Percentiles rank a stretch among this genome's conserved stretches.
phyloP scores from a whole-genome alignment of 345 rosid species.

The Cardamine resedifolia region DNA sequence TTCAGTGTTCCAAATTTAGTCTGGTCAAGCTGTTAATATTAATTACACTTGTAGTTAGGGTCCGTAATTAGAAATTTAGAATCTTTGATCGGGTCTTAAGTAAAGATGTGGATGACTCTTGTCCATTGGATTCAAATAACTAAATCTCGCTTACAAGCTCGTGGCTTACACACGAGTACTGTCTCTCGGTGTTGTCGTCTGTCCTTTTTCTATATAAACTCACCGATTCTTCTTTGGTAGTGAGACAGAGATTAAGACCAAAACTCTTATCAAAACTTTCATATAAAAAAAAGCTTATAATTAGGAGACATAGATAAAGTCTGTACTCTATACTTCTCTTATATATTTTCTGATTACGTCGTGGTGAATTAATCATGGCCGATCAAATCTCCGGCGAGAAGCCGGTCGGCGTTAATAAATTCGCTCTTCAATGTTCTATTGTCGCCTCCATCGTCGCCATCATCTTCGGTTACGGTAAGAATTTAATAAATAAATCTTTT shows the following conservation, averaged over 20 bases:
- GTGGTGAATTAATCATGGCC: constrained; percentile 23
- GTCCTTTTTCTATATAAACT: constrained; percentile 12
- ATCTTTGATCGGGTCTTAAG: constrained; percentile 29
- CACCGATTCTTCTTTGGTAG: constrained; percentile 29
- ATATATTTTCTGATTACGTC: not conserved
- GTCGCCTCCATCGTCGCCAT: constrained; percentile 78
- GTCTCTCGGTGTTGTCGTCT: constrained; percentile 15
- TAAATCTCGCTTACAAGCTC: constrained; percentile 14
- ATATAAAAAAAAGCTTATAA: constrained; percentile 10
- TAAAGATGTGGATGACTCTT: constrained; percentile 22
- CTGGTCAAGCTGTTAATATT: constrained; percentile 3
- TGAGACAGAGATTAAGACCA: constrained; percentile 13
- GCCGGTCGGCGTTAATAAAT: constrained; percentile 49
- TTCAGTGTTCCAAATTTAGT: constrained; percentile 1
- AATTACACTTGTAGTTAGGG: not conserved
- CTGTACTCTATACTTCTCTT: constrained; percentile 3
- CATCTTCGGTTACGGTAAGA: constrained; percentile 82
- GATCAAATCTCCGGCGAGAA: constrained; percentile 28
- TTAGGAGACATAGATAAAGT: constrained; percentile 1
- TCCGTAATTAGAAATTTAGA: constrained; percentile 22
- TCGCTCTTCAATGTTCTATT: constrained; percentile 66
- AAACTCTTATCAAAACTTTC: constrained; percentile 30
- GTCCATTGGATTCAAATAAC: constrained; percentile 29
- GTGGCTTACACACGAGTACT: constrained; percentile 31
- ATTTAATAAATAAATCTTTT: not conserved